Evolutionary conservation across 768 basidiomycete genomes (phyloP), one percentile per base, ranked within the genome.

Genomic region (Tephrocybe sp.): DNA sequence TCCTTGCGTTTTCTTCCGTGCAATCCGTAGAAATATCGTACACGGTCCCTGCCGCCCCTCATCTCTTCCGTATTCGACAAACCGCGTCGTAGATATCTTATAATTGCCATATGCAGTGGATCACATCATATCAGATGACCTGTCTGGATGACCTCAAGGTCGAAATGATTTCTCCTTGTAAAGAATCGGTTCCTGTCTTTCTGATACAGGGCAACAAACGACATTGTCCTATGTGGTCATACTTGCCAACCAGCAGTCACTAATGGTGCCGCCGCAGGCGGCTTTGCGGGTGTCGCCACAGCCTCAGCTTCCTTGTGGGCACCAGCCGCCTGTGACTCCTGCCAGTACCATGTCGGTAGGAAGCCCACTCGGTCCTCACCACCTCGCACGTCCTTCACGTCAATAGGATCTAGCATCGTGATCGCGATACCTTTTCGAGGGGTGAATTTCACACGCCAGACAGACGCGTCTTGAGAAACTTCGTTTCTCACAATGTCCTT

Each of bases 331-430:
- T 57, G 54, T 17, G 72, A 55, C 59, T 76, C 72, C 15, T 74
- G 65, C 76, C 76, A 87, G 66, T 85, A 92, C 85, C 85, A 87
- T 55, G 66, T 73, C 9, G 90, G 90, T 34, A 93, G 61, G 58
- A 93, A 88, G n/a, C 91, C 90, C 18, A 89, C 77, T 43, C 90
- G 71, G 46, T 88, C 86, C 65, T 90, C 88, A 4, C 80, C 82
- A 20, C 72, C 78, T 51, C 69, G 70, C 1, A 90, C 86, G 15
- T 88, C 88, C 39, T 68, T 72, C 25, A 82, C 68, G 9, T 72
- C 82, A 41, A 60, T 65, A 3, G 68, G 64, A 52, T 79, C 79
- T 30, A 93, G 71, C 41, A 67, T 60, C 39, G 60, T 59, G 37
- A 84, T 62, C n/a, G 64, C 71, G n/a, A 85, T 70, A 2, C 89